These are phyloP conservation scores for Nakazawaea ishiwadae DNA, from an alignment of 805 yeast genomes.

Conservation along the genomic window DNA sequence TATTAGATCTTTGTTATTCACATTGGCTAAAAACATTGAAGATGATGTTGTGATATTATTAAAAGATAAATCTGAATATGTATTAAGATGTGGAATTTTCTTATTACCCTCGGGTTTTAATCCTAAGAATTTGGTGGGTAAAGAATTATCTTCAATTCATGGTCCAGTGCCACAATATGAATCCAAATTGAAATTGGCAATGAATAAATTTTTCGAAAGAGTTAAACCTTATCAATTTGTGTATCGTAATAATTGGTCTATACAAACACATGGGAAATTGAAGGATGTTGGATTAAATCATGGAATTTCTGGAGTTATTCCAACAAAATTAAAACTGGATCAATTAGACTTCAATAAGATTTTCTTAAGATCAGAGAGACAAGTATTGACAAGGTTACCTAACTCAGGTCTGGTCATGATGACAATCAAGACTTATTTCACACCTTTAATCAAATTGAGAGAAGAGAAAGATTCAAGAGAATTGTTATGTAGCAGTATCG, in stretches of 20 bases:
- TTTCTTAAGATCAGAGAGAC: slow-evolving; percentile 59
- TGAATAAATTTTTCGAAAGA: slow-evolving; percentile 63
- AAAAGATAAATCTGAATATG: slow-evolving; percentile 45
- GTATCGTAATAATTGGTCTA: slow-evolving; percentile 64
- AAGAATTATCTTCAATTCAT: slow-evolving; percentile 58
- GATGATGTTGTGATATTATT: slow-evolving; percentile 60
- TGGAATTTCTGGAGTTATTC: slow-evolving; percentile 24
- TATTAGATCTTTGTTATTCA: slow-evolving; percentile 14
- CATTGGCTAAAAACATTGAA: slow-evolving; percentile 36
- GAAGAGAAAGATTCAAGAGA: slow-evolving; percentile 40
- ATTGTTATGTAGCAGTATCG: slow-evolving; percentile 57
- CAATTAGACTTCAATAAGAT: slow-evolving; percentile 41
- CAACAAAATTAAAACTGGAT: slow-evolving; percentile 25
- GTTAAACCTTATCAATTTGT: slow-evolving; percentile 51
- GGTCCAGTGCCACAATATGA: slow-evolving; percentile 69
- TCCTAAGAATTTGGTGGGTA: slow-evolving; percentile 47
- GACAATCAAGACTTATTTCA: slow-evolving; percentile 51
- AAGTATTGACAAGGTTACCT: slow-evolving; percentile 49
- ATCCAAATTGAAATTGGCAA: slow-evolving; percentile 49
- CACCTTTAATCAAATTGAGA: slow-evolving; percentile 45
- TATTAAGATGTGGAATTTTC: slow-evolving; percentile 49
- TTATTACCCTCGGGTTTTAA: slow-evolving; percentile 74
- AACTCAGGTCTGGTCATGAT: slow-evolving; percentile 40
- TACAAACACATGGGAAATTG: slow-evolving; percentile 56
- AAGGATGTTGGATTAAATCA: slow-evolving; percentile 43